Evolutionary conservation across 768 basidiomycete species (phyloP), one percentile per base, ranked within the genome.

Genomic region (Pulveroboletus sp.): DNA sequence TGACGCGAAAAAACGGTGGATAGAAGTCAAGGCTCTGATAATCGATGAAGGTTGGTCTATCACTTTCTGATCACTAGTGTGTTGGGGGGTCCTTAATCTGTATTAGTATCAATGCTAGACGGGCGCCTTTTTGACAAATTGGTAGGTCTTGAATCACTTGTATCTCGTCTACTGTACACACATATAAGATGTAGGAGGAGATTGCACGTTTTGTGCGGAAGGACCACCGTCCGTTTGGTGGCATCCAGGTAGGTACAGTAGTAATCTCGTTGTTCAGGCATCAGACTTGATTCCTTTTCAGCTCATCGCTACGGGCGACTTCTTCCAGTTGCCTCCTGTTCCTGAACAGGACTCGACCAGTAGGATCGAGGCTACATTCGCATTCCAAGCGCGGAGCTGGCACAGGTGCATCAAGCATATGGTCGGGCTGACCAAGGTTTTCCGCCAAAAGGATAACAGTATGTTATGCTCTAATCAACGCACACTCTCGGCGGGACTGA

Each of bases 271-370:
- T n/a, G 20, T 44, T 5, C 31, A 32, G 26, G 22, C 12, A 23
- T 6, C 29, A 43, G 40, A 59, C 20, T 30, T 55, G 47, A 59
- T 47, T 7, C 40, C 9, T 45, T 45, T 50, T n/a, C 51, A 88
- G 83, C 76, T 89, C 41, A 74, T 89, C 26, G 64, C 89, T 7
- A 82, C 83, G 1, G 88, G 88, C 0, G 88, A 91, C 63, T 90
- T 89, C 63, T 89, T 85, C 63, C 87, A 91, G 63, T 71, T 91
- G 0, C 87, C 88, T 2, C 88, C 88, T 1, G 85, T 90, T 2
- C 71, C 75, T 4, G 73, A 75, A 26, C 63, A 70, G 61, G 50
- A 80, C 72, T 59, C 78, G 52, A 71, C 77, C 24, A 71, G 79
- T 30, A 69, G 68, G 6, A 78, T 82, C 31, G 70, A 76, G 2